Conservation (phyloP, 2,329 filamentous ascomycete species). For the Waltergamsia citrina region DNA sequence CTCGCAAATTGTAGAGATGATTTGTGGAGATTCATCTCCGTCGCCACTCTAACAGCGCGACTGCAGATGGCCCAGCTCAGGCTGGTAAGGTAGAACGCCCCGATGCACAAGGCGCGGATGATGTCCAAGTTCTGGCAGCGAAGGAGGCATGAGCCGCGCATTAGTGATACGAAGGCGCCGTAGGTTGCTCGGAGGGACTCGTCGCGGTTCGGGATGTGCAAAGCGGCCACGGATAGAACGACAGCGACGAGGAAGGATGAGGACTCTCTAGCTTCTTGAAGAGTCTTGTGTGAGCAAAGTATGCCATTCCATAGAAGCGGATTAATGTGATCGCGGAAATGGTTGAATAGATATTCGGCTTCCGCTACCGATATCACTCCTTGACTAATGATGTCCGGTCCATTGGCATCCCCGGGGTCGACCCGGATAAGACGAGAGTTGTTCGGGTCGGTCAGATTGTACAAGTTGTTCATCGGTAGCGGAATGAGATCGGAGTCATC, state of each 20-base stretch:
- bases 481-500: constrained; percentile 9
- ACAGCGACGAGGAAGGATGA: constrained; percentile 11
- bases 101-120: constrained; percentile 24
- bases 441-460: constrained; percentile 9
- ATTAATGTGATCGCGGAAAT: constrained; percentile 11
- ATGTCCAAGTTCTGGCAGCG: constrained; percentile 24
- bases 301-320: constrained; percentile 11
- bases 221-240: constrained; percentile 11
- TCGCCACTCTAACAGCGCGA: constrained; percentile 24
- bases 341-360: constrained; percentile 11
- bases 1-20: constrained; percentile 22
- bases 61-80: constrained; percentile 27
- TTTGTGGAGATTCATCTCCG: constrained; percentile 27
- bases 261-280: constrained; percentile 9
- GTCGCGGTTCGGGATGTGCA: constrained; percentile 10
- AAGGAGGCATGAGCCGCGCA: constrained; percentile 12
- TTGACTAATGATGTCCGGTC: constrained; percentile 11
- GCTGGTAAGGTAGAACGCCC: constrained; percentile 27
- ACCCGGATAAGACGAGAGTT: constrained; percentile 9
- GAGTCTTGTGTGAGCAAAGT: constrained; percentile 8
- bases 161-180: constrained; percentile 9
- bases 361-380: constrained; percentile 8
- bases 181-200: constrained; percentile 7
- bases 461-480: constrained; percentile 10
- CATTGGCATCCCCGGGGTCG: constrained; percentile 10